Percentiles rank a stretch among this genome's conserved stretches.
Evolutionary conservation across 495 filamentous ascomycete species (phyloP).

Genomic region (Annulohypoxylon maeteangense): DNA sequence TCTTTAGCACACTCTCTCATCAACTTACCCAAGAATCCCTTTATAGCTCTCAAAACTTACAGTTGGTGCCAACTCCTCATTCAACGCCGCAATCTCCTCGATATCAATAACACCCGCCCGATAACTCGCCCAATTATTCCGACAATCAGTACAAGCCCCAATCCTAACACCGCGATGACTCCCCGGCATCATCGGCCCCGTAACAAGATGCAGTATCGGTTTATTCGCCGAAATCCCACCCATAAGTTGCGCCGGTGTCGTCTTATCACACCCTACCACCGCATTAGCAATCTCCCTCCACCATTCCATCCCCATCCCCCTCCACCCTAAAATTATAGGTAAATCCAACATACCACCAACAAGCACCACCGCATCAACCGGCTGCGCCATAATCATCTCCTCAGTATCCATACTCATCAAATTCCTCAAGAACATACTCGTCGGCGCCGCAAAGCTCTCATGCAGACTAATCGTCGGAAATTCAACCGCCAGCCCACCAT

Average conservation of each 20-base stretch:
- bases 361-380: conserved; percentile 70
- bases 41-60: conserved; percentile 49
- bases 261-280: conserved; percentile 70
- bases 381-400: conserved; percentile 75
- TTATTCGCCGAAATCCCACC: conserved; percentile 77
- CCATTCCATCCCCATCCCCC: background rate
- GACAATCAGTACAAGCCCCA: conserved; percentile 74
- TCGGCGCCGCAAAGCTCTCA: conserved; percentile 70
- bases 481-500: conserved; percentile 69
- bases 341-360: conserved; percentile 64
- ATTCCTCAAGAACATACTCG: conserved; percentile 76
- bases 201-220: conserved; percentile 69
- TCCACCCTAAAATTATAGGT: background rate
- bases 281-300: background rate
- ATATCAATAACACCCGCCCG: conserved; percentile 69
- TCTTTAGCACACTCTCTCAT: conserved; percentile 2
- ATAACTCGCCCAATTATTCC: conserved; percentile 74
- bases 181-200: conserved; percentile 75
- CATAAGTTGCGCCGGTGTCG: conserved; percentile 74
- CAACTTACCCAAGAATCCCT: background rate
- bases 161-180: conserved; percentile 67
- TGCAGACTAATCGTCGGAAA: conserved; percentile 75
- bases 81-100: conserved; percentile 72
- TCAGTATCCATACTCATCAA: conserved; percentile 80
- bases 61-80: conserved; percentile 73